Conservation (phyloP, 169 alveolate genomes). For the Cryptosporidium meleagridis region DNA sequence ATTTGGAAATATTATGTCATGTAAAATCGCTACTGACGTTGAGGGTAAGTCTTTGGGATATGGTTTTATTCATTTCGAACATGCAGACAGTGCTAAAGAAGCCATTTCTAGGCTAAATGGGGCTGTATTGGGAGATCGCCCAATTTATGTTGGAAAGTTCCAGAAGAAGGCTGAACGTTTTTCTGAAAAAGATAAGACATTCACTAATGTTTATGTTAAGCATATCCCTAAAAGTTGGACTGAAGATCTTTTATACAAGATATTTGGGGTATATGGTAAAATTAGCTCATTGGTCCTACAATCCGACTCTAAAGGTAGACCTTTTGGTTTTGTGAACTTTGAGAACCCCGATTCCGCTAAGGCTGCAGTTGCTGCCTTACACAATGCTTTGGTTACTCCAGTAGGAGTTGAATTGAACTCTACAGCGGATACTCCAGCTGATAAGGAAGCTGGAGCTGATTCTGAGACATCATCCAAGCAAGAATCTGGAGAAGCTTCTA, state of each 20-base stretch:
- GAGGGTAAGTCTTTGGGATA: slow-evolving; percentile 91
- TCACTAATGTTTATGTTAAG: slow-evolving; percentile 92
- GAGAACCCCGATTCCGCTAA: slow-evolving; percentile 88
- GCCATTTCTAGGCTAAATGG: slow-evolving; percentile 93
- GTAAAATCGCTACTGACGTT: slow-evolving; percentile 93
- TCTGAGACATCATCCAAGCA: slow-evolving; percentile 11
- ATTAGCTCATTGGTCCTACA: slow-evolving; percentile 88
- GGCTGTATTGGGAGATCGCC: slow-evolving; percentile 90
- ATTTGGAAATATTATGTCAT: slow-evolving; percentile 93
- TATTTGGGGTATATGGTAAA: slow-evolving; percentile 89
- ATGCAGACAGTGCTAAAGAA: slow-evolving; percentile 91
- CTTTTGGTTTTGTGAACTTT: slow-evolving; percentile 90
- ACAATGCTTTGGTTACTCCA: slow-evolving; percentile 84
- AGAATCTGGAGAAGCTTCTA: slow-evolving; percentile 39
- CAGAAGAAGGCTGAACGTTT: slow-evolving; percentile 86
- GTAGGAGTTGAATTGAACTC: slow-evolving; percentile 76
- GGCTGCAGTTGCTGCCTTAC: slow-evolving; percentile 88
- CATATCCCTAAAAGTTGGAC: slow-evolving; percentile 91
- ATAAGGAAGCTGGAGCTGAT: slow-evolving; percentile 5
- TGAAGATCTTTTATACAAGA: slow-evolving; percentile 82
- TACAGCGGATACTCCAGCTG: not conserved
- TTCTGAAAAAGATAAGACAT: slow-evolving; percentile 76
- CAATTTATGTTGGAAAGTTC: slow-evolving; percentile 91
- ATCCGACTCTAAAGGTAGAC: slow-evolving; percentile 88
- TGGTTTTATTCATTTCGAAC: slow-evolving; percentile 96